Conservation (phyloP, 2,329 filamentous ascomycete species). For the Gaeumannomyces sp. region DNA sequence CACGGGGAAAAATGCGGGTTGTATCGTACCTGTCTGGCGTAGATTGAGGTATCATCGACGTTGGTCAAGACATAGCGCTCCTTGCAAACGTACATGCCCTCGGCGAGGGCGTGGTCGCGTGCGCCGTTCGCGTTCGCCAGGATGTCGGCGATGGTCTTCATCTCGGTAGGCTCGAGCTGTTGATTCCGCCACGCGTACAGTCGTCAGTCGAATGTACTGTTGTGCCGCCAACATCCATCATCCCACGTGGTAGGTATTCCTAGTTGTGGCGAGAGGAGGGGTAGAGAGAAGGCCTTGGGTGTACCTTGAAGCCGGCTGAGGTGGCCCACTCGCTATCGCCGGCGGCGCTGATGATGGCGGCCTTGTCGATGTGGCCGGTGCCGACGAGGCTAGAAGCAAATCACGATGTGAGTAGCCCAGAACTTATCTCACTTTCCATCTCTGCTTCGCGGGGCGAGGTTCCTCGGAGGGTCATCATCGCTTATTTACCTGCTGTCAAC, state of each 20-base stretch:
- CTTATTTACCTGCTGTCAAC: slow-evolving; percentile 42
- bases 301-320: slow-evolving; percentile 66
- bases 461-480: background rate
- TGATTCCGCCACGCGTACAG: background rate
- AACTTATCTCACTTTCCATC: slow-evolving; percentile 8
- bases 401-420: background rate
- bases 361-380: slow-evolving; percentile 75
- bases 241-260: background rate
- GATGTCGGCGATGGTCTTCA: slow-evolving; percentile 51
- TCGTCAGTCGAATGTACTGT: slow-evolving; percentile 21
- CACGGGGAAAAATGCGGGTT: background rate
- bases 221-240: background rate
- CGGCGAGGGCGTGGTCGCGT: slow-evolving; percentile 60
- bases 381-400: slow-evolving; percentile 61
- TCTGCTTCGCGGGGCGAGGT: background rate
- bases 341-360: slow-evolving; percentile 73
- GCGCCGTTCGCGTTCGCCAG: slow-evolving; percentile 39
- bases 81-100: slow-evolving; percentile 70
- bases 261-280: no score
- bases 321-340: slow-evolving; percentile 77
- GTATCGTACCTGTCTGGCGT: slow-evolving; percentile 73
- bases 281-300: slow-evolving; percentile 19
- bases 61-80: slow-evolving; percentile 73
- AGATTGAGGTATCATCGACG: slow-evolving; percentile 71
- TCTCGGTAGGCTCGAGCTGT: slow-evolving; percentile 53